Evolutionary conservation across 202 grass and related monocot species (phyloP).

Genomic region (Zizania palustris): DNA sequence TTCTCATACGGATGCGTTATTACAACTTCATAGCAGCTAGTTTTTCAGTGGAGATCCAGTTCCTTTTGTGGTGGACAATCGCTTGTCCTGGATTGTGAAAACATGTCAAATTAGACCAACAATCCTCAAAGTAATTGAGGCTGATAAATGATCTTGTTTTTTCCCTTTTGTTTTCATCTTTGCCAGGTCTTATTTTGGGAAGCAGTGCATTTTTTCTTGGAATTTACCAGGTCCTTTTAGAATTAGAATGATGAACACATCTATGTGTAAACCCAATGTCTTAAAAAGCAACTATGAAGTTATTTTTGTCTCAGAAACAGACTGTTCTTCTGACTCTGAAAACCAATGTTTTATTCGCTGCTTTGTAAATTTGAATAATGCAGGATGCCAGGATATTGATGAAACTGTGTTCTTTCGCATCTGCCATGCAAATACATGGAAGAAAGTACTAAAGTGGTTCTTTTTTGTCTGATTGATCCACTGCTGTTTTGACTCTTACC

Average conservation of each 20-base stretch:
- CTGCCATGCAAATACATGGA: background rate
- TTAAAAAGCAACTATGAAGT: background rate
- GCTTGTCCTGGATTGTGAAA: background rate
- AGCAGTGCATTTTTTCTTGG: background rate
- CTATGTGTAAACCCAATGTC: background rate
- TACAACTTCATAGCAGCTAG: conserved; percentile 8
- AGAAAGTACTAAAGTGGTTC: background rate
- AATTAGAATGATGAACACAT: background rate
- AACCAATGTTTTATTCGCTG: background rate
- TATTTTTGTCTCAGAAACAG: background rate
- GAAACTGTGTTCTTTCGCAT: background rate
- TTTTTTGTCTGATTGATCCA: background rate
- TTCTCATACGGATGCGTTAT: conserved; percentile 13
- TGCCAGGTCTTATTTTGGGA: background rate
- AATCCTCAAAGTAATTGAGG: background rate
- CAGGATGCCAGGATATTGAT: background rate
- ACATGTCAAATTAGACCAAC: background rate
- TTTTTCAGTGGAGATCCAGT: background rate
- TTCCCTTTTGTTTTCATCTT: background rate
- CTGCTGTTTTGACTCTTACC: background rate
- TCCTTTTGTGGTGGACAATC: conserved; percentile 8
- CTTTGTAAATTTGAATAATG: background rate
- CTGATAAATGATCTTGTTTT: background rate
- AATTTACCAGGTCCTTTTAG: background rate
- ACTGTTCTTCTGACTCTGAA: background rate